phyloP scores from a whole-genome alignment of 257 asterid genomes.

The Ehretia macrophylla region DNA sequence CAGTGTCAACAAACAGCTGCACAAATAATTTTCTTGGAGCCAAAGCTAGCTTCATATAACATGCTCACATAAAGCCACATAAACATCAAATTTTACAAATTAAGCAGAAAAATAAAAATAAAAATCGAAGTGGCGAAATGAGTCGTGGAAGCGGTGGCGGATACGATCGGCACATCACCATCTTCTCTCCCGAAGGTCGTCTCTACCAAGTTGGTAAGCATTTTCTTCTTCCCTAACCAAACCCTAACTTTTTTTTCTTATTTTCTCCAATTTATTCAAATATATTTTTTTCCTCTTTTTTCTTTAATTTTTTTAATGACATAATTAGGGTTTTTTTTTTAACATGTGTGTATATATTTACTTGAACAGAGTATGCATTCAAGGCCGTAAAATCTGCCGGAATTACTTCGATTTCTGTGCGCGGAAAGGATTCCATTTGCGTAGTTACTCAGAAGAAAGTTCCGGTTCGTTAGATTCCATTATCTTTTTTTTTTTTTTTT shows the following conservation, averaged over 20 bases:
- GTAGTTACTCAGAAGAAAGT: conserved; percentile 99
- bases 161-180: conserved; percentile 85
- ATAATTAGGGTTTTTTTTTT: conserved; percentile 2
- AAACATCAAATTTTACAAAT: no score
- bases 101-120: no score
- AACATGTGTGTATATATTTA: not conserved
- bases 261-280: not conserved
- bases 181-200: conserved; percentile 90
- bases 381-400: conserved; percentile 74
- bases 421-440: conserved; percentile 91
- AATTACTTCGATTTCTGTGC: conserved; percentile 91
- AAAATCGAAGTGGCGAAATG: conserved; percentile 23
- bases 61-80: not conserved
- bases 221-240: not conserved
- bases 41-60: not conserved
- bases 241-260: not conserved
- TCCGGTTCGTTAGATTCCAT: conserved; percentile 52
- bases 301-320: no score
- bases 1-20: no score
- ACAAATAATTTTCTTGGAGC: not conserved
- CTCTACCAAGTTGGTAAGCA: conserved; percentile 59
- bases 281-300: no score
- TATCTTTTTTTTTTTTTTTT: not conserved
- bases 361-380: conserved; percentile 37
- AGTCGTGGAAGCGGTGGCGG: conserved; percentile 95